Percentiles rank a stretch among this genome's conserved stretches.
Evolutionary conservation across 495 filamentous ascomycete genomes (phyloP).

Genomic region (Tuber melanosporum): DNA sequence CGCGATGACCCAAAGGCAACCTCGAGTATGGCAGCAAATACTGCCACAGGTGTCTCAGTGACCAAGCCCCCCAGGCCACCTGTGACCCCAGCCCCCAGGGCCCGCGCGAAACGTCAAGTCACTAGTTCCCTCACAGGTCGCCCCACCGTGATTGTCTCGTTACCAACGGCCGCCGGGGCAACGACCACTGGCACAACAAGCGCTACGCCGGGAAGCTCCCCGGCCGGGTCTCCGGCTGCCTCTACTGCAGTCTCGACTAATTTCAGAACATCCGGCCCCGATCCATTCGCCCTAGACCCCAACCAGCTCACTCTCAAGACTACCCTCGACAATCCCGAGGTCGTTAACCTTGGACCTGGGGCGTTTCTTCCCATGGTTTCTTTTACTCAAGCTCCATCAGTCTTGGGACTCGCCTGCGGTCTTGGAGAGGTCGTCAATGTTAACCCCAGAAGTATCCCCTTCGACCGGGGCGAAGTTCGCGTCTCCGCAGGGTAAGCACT

Average conservation of each 20-base stretch:
- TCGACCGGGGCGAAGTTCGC: neutral
- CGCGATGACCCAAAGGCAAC: neutral
- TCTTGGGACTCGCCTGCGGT: neutral
- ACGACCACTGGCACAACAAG: neutral
- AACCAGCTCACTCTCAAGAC: neutral
- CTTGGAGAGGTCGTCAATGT: neutral
- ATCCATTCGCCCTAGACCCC: neutral
- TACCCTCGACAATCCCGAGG: neutral
- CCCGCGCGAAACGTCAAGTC: neutral
- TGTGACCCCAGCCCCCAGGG: neutral
- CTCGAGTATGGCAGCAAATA: neutral
- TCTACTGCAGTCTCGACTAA: neutral
- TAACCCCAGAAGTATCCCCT: neutral
- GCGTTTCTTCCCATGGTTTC: neutral
- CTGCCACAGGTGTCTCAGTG: neutral
- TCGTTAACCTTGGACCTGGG: neutral
- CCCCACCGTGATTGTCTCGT: neutral
- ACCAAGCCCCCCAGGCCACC: neutral
- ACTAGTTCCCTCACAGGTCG: neutral
- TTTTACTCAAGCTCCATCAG: neutral
- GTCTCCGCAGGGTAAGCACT: neutral
- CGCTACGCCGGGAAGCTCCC: neutral
- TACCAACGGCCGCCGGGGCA: neutral
- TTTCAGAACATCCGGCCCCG: neutral
- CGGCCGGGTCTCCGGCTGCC: neutral